Conservation (phyloP, 2,329 filamentous ascomycete species). For the Monilinia fructigena region DNA sequence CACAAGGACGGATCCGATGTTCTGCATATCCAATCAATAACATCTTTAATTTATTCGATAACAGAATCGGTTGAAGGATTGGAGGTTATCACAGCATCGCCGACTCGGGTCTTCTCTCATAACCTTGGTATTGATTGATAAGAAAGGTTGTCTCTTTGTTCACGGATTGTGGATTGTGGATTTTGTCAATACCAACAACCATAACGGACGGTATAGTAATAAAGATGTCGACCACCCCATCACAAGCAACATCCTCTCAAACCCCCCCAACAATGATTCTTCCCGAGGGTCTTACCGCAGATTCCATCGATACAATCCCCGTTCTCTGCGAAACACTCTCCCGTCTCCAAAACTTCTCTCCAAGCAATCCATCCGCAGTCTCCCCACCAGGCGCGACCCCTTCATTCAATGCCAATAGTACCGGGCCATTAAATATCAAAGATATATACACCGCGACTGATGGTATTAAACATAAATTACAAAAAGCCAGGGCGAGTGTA, state of each 20-base stretch:
- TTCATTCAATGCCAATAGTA: slow-evolving; percentile 42
- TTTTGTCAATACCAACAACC: not conserved
- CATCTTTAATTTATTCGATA: slow-evolving; percentile 27
- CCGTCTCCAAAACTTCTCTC: slow-evolving; percentile 59
- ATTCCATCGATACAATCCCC: slow-evolving; percentile 82
- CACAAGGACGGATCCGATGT: not conserved
- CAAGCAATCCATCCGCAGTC: slow-evolving; percentile 39
- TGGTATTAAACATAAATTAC: slow-evolving; percentile 77
- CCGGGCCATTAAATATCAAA: slow-evolving; percentile 50
- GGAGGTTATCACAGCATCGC: not conserved
- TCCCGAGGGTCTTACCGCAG: slow-evolving; percentile 69
- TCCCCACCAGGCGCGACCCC: slow-evolving; percentile 37
- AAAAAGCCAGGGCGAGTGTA: slow-evolving; percentile 69
- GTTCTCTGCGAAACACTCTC: slow-evolving; percentile 76
- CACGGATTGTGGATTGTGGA: not conserved
- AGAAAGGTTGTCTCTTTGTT: slow-evolving; percentile 19
- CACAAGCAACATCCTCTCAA: slow-evolving; percentile 36
- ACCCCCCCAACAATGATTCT: slow-evolving; percentile 39
- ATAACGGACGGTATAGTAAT: not conserved
- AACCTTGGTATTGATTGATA: not conserved
- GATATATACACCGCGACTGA: slow-evolving; percentile 78
- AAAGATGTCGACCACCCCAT: slow-evolving; percentile 31
- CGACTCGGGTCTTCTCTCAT: slow-evolving; percentile 14
- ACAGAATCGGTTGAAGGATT: slow-evolving; percentile 1
- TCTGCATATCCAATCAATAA: slow-evolving; percentile 18